Base-by-base conservation (phyloP, 495 filamentous ascomycete species). In the Hyaloscypha bicolor region DNA sequence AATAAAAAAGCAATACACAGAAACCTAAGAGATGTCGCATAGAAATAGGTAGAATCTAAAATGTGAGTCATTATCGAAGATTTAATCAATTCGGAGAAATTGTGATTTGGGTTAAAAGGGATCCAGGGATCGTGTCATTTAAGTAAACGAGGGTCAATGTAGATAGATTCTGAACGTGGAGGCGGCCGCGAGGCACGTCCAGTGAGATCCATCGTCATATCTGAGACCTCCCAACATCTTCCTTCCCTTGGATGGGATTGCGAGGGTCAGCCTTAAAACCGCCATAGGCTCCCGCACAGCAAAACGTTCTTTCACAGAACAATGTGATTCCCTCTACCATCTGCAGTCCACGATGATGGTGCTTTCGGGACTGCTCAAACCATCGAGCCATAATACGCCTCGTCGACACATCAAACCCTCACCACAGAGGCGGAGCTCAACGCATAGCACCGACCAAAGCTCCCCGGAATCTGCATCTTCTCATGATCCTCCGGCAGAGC, bases 261-360 rank as follows among this genome's bases (percentile, higher is more conserved):
- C 53, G 19, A 25, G 19, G 29, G 6, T 29, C 6, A 56, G 2
- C 21, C 9, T 31, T 31, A 6, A 25, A 31, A 56, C 29, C 4
- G 53, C 19, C 22, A 19, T 16, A 29, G 2, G 22, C 3, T 29
- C 16, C 21, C 29, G 53, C 29, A 56, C 29, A 25, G 25, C 25
- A 25, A 25, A 25, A 9, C 9, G 8, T 56, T 56, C 8, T 56
- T 56, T 29, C 22, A 4, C 21, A 56, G 31, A 60, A 57, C 58
- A 62, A 55, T 66, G 65, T 68, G 60, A 67, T 21, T 59, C 8
- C 33, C 32, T 21, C 22, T 35, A 31, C 22, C 16, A n/a, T 55
- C 32, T 62, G 57, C 65, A 45, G 57, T 62, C 66, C 69, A 64
- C 61, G 29, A 73, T 71, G 66, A 74, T 74, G 69, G 72, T 71